Conservation (phyloP, 345 rosid species). For the Eucalyptus curtisii region DNA sequence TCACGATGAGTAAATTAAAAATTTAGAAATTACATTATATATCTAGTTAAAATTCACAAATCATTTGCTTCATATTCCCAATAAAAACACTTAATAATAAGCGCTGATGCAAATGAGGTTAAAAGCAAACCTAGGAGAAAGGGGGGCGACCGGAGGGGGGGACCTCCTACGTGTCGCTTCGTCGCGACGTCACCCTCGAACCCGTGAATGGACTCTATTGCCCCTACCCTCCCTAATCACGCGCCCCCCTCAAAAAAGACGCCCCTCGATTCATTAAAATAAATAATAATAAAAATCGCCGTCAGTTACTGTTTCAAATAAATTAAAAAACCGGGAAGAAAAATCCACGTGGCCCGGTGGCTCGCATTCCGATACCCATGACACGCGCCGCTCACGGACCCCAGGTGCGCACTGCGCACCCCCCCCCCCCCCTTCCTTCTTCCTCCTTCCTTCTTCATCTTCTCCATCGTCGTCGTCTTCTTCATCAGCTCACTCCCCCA, state of each 20-base stretch:
- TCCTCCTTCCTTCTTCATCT: neutral
- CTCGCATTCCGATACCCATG: neutral
- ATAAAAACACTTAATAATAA: neutral
- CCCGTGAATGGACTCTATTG: neutral
- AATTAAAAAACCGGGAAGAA: neutral
- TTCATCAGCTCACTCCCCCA: neutral
- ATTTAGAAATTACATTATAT: no score
- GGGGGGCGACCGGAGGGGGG: neutral
- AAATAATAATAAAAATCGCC: neutral
- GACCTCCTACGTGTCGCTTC: neutral
- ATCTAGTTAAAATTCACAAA: no score
- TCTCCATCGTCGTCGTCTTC: neutral
- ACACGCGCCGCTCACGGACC: neutral
- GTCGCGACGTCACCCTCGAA: neutral
- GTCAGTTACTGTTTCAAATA: neutral
- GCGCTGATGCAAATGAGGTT: neutral
- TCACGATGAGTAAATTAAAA: no score
- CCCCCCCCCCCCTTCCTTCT: neutral
- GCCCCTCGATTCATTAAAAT: neutral
- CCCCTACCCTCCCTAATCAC: neutral
- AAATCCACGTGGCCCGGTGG: neutral
- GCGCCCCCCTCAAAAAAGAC: neutral
- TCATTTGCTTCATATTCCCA: fast-evolving
- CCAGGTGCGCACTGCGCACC: neutral
- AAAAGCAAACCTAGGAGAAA: neutral